These are phyloP conservation scores for Bocquillonia castaneifolia DNA, from an alignment of 441 rosid species.

Conservation along the genomic window DNA sequence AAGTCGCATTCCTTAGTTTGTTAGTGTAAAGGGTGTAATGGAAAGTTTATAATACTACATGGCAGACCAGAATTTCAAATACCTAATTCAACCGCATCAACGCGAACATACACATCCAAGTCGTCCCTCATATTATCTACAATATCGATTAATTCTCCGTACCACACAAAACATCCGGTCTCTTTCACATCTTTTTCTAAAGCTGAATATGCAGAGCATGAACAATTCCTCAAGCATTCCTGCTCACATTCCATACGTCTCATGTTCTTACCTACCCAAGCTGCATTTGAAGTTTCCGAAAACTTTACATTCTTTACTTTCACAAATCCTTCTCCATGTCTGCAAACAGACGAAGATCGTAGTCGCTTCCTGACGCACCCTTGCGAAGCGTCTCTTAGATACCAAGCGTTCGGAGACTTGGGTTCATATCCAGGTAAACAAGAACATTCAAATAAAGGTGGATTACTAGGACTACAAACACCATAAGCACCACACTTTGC, in stretches of 20 bases:
- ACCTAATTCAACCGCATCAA: constrained; percentile 27
- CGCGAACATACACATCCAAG: constrained; percentile 17
- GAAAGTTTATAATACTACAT: not conserved
- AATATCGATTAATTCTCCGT: constrained; percentile 22
- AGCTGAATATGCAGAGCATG: constrained; percentile 24
- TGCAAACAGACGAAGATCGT: constrained; percentile 12
- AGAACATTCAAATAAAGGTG: not conserved
- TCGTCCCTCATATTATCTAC: not conserved
- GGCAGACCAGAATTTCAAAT: not conserved
- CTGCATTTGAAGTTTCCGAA: constrained; percentile 25
- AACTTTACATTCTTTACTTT: constrained; percentile 20
- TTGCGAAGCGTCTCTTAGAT: not conserved
- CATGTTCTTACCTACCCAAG: constrained; percentile 3
- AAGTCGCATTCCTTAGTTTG: not conserved
- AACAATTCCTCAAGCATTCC: constrained; percentile 27
- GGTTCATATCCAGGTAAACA: constrained; percentile 12
- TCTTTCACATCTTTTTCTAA: not conserved
- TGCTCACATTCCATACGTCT: constrained; percentile 17
- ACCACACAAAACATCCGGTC: constrained; percentile 24
- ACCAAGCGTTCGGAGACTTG: not conserved
- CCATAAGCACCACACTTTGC: constrained; percentile 6
- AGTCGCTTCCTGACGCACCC: constrained; percentile 15
- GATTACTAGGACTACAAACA: not conserved
- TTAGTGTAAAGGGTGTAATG: not conserved
- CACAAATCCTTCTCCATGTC: constrained; percentile 25